Base-by-base conservation (phyloP, 1,284 basidiomycete species). In the Kwoniella shivajii region DNA sequence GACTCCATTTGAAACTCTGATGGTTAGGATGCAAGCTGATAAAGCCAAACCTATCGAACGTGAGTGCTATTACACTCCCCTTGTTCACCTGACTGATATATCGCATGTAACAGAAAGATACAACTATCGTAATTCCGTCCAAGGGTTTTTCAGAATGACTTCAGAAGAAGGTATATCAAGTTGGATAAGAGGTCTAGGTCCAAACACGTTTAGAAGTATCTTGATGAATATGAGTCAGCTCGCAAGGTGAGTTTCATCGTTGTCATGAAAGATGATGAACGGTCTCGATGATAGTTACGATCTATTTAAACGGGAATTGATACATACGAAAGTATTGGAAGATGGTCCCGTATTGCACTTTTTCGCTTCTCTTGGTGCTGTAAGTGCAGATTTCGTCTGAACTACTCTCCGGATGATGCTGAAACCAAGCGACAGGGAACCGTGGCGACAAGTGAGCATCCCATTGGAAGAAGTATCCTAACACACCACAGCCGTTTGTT, bases 161-260 rank as follows among this genome's bases (percentile, higher is more conserved):
- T 80, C 84, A 9, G 89, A 92, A 69, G 92, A 94, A 78, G 92
- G 92, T 3, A 63, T 80, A 16, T 84, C 84, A 1, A 88, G 89
- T 0, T 83, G 93, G 50, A 81, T 78, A 29, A 85, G 92, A 36
- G 92, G 92, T n/a, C 82, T 89, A 6, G 87, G 84, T 0, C 92
- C 92, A 1, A 95, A 94, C 68, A 86, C 90, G 10, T 86, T 92
- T 71, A 84, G 92, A 73, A 88, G 90, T 1, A 73, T 94, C 3
- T 77, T 95, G 61, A 94, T 94, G 92, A 94, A 93, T 75, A 89
- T 90, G 39, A 89, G 87, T 74, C 92, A 95, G 75, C 84, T 94
- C 16, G 91, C 89, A 2, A 90, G 88, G 85, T 89, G 68, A 68
- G 86, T 82, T 33, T 46, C 39, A n/a, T 2, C 20, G 29, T 0